Percentiles rank a stretch among this genome's conserved stretches.
phyloP scores from a whole-genome alignment of 306 rosid genomes.

The Hippophae gyantsensis region DNA sequence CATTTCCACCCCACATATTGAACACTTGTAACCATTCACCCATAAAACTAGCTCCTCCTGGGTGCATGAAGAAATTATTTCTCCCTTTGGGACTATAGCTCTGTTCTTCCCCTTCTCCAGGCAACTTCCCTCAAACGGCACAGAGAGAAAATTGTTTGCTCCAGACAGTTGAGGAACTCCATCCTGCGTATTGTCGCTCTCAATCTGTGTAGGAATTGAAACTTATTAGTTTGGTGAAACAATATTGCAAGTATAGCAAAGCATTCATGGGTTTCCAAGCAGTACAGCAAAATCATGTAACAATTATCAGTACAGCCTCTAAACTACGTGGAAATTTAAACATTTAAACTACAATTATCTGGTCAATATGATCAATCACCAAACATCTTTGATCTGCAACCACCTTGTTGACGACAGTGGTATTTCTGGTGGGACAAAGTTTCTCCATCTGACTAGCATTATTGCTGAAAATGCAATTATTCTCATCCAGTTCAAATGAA shows the following conservation, averaged over 20 bases:
- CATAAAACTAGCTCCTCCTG: constrained; percentile 35
- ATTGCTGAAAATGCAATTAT: constrained; percentile 19
- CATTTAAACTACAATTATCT: neutral
- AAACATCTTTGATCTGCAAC: constrained; percentile 4
- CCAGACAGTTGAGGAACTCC: constrained; percentile 11
- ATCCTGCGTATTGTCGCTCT: neutral
- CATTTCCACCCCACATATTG: constrained; percentile 75
- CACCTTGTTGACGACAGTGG: constrained; percentile 16
- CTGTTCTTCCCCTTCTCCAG: constrained; percentile 15
- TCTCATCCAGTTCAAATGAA: constrained; percentile 22
- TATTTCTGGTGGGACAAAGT: constrained; percentile 10
- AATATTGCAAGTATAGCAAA: no score
- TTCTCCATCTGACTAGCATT: constrained; percentile 29
- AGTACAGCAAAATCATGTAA: neutral
- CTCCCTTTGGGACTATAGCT: constrained; percentile 20
- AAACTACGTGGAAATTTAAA: neutral
- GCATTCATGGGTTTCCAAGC: neutral
- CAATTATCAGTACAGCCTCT: neutral
- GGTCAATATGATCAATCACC: constrained; percentile 13
- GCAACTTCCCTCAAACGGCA: constrained; percentile 20
- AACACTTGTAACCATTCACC: constrained; percentile 74
- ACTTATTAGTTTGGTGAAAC: neutral
- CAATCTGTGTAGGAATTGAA: constrained; percentile 4
- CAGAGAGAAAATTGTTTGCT: constrained; percentile 27
- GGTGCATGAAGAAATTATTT: constrained; percentile 24